Evolutionary conservation across 768 basidiomycete species (phyloP).

Genomic region (Pleurotus cornucopiae): DNA sequence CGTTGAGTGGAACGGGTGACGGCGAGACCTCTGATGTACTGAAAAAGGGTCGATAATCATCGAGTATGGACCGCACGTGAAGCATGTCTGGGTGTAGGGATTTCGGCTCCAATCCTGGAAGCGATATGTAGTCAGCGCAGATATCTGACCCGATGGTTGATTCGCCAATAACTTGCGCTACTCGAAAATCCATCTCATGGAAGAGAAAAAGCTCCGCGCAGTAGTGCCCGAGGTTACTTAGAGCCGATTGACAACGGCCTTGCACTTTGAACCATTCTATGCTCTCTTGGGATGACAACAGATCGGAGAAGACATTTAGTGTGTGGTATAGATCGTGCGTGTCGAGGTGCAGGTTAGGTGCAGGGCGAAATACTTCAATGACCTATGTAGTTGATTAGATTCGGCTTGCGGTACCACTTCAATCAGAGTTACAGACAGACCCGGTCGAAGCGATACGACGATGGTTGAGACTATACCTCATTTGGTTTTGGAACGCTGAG

Average conservation of each 20-base stretch:
- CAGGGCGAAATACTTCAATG: constrained; percentile 50
- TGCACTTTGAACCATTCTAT: constrained; percentile 60
- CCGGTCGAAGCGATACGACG: background rate
- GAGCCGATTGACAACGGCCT: constrained; percentile 57
- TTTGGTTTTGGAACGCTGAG: constrained; percentile 58
- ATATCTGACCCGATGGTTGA: constrained; percentile 11
- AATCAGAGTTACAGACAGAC: background rate
- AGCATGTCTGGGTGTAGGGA: constrained; percentile 36
- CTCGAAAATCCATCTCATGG: constrained; percentile 50
- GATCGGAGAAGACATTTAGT: constrained; percentile 28
- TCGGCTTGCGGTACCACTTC: constrained; percentile 6
- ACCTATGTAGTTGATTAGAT: constrained; percentile 30
- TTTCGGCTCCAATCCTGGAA: constrained; percentile 14
- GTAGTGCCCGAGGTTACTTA: constrained; percentile 65
- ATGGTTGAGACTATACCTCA: constrained; percentile 43
- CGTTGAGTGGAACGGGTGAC: constrained; percentile 43
- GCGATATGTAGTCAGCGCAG: constrained; percentile 9
- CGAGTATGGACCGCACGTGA: constrained; percentile 46
- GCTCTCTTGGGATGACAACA: constrained; percentile 48
- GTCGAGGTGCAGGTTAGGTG: constrained; percentile 47
- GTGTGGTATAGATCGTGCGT: constrained; percentile 43
- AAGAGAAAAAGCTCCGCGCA: constrained; percentile 71
- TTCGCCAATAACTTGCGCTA: constrained; percentile 32
- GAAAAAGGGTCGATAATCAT: constrained; percentile 36
- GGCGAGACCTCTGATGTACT: constrained; percentile 28